Percentiles rank a stretch among this genome's conserved stretches.
Conservation (phyloP, 768 basidiomycete species). For the Phylloporus sp. region DNA sequence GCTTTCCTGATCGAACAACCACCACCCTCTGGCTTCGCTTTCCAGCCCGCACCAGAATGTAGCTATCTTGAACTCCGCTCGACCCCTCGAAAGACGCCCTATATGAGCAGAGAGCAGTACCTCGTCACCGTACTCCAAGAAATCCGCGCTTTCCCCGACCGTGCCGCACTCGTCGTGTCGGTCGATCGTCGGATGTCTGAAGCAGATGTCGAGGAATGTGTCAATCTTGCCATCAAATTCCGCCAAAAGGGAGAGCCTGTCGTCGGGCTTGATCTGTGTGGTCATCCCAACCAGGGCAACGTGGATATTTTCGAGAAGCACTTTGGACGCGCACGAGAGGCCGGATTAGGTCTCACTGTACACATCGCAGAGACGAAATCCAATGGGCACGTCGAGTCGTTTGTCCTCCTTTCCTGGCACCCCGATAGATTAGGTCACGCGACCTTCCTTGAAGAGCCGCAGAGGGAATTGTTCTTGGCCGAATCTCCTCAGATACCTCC, state of each 20-base stretch:
- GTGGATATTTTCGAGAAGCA: constrained; percentile 46
- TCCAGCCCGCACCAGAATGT: constrained; percentile 45
- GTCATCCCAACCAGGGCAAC: constrained; percentile 61
- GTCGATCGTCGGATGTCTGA: constrained; percentile 67
- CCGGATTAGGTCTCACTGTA: constrained; percentile 67
- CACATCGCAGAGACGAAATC: constrained; percentile 82
- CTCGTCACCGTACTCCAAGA: constrained; percentile 61
- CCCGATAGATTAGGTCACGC: constrained; percentile 77
- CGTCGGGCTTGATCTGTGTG: constrained; percentile 79
- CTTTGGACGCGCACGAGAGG: constrained; percentile 50
- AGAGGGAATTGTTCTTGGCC: constrained; percentile 44
- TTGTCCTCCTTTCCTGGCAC: constrained; percentile 51
- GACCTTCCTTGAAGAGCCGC: constrained; percentile 66
- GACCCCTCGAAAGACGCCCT: constrained; percentile 56
- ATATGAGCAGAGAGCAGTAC: constrained; percentile 60
- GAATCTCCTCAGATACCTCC: constrained; percentile 19
- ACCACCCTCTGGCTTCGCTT: constrained; percentile 28
- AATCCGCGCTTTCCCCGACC: constrained; percentile 50
- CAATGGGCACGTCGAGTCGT: constrained; percentile 54
- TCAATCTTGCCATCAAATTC: constrained; percentile 52
- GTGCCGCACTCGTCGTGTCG: constrained; percentile 64
- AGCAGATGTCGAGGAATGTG: constrained; percentile 47
- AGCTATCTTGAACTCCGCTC: constrained; percentile 79
- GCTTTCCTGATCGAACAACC: constrained; percentile 44
- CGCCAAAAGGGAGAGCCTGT: constrained; percentile 54